Percentiles rank a stretch among this genome's conserved stretches.
phyloP scores from a whole-genome alignment of 2,329 filamentous ascomycete genomes.

The Phoma sp. region DNA sequence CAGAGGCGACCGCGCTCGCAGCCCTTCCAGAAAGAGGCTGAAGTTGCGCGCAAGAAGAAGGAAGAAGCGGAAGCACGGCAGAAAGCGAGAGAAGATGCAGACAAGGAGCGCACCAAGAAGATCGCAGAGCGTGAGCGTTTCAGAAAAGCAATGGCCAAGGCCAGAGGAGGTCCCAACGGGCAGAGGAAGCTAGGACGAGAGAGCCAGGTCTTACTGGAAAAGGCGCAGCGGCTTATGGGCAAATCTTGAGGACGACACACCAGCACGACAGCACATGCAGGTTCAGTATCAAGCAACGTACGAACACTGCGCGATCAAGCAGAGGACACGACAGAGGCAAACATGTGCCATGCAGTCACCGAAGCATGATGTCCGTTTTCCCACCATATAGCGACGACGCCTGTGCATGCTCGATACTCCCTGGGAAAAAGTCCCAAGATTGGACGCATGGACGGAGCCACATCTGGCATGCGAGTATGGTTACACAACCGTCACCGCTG shows the following conservation, averaged over 20 bases:
- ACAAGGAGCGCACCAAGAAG: constrained; percentile 61
- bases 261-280: background rate
- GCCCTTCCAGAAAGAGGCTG: constrained; percentile 53
- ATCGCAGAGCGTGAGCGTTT: constrained; percentile 74
- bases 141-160: constrained; percentile 67
- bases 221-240: constrained; percentile 73
- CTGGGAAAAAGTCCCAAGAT: background rate
- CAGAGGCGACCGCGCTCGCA: constrained; percentile 38
- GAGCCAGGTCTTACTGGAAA: constrained; percentile 77
- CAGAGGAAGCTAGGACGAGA: constrained; percentile 83
- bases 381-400: background rate
- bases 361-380: background rate
- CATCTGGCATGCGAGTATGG: constrained; percentile 3
- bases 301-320: background rate
- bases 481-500: constrained; percentile 15
- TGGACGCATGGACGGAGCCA: constrained; percentile 3
- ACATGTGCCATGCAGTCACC: background rate
- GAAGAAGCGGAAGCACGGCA: constrained; percentile 69
- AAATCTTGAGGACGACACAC: constrained; percentile 26
- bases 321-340: background rate
- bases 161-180: constrained; percentile 69
- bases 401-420: background rate
- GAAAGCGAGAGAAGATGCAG: constrained; percentile 67
- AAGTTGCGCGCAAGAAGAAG: constrained; percentile 59
- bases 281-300: background rate